Evolutionary conservation across 345 rosid species (phyloP).

Genomic region (Eucalyptus marginata): DNA sequence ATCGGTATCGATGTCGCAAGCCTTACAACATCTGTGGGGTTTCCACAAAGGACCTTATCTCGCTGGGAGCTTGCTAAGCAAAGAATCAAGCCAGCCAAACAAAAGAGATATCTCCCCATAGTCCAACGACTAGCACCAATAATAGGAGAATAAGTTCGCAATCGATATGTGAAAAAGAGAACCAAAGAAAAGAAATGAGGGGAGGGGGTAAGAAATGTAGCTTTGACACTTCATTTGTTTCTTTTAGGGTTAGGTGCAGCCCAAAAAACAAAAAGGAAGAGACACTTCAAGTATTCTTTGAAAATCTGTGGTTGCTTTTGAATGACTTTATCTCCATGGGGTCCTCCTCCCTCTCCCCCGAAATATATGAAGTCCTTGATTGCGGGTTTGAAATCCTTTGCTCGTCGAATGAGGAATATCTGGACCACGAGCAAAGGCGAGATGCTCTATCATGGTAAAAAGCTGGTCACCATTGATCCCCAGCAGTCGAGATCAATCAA

Average conservation of each 20-base stretch:
- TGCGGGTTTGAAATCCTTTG: neutral
- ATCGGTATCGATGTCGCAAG: neutral
- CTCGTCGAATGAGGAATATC: neutral
- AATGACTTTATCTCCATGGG: neutral
- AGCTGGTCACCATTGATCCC: neutral
- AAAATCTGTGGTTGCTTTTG: conserved; percentile 8
- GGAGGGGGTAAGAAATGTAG: neutral
- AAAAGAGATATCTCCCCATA: neutral
- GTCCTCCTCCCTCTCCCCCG: neutral
- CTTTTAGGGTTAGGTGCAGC: neutral
- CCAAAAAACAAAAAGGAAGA: neutral
- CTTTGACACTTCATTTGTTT: neutral
- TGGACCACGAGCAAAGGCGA: neutral
- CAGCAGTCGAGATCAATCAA: neutral
- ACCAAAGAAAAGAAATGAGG: neutral
- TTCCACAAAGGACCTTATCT: neutral
- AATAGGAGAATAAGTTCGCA: neutral
- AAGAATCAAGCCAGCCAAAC: neutral
- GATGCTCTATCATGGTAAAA: neutral
- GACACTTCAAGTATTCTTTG: neutral
- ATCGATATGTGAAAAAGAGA: neutral
- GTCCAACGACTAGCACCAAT: neutral
- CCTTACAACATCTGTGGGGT: neutral
- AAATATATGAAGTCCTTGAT: neutral
- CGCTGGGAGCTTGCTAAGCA: neutral